These are phyloP conservation scores for Saturnispora sanitii DNA, from an alignment of 805 yeast genomes.

Conservation along the genomic window DNA sequence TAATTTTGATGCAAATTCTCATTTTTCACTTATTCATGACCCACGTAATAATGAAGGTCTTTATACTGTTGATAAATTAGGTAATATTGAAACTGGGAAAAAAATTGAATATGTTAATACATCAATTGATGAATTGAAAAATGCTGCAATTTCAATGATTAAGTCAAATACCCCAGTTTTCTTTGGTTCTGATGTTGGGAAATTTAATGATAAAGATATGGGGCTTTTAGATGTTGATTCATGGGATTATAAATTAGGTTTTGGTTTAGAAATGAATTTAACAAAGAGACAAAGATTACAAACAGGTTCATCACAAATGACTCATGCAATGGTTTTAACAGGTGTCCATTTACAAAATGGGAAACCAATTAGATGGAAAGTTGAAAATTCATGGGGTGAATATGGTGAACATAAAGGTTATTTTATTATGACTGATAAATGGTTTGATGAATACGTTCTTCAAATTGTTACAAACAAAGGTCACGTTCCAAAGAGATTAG, in stretches of 20 bases:
- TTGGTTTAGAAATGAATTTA: slow-evolving; percentile 30
- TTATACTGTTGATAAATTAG: slow-evolving; percentile 67
- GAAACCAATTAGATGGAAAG: slow-evolving; percentile 60
- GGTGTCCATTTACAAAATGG: slow-evolving; percentile 62
- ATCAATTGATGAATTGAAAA: slow-evolving; percentile 47
- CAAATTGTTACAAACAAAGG: slow-evolving; percentile 43
- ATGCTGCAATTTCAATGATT: slow-evolving; percentile 59
- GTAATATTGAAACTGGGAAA: slow-evolving; percentile 65
- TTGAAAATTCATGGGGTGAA: slow-evolving; percentile 77
- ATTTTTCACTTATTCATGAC: slow-evolving; percentile 69
- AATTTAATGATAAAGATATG: slow-evolving; percentile 47
- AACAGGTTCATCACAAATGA: slow-evolving; percentile 53
- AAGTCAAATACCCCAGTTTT: slow-evolving; percentile 71
- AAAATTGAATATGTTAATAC: slow-evolving; percentile 68
- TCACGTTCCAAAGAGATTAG: slow-evolving; percentile 29
- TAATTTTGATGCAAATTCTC: slow-evolving; percentile 38
- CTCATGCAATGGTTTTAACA: slow-evolving; percentile 83
- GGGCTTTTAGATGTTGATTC: slow-evolving; percentile 68
- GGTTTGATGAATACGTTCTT: slow-evolving; percentile 68
- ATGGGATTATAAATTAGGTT: slow-evolving; percentile 57
- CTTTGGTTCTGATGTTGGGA: slow-evolving; percentile 83
- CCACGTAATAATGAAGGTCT: slow-evolving; percentile 68
- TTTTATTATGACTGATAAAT: slow-evolving; percentile 61
- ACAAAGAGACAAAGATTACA: slow-evolving; percentile 28
- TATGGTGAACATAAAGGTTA: slow-evolving; percentile 60